phyloP scores from a whole-genome alignment of 352 stramenopile species.

The Phytopythium kandeliae region DNA sequence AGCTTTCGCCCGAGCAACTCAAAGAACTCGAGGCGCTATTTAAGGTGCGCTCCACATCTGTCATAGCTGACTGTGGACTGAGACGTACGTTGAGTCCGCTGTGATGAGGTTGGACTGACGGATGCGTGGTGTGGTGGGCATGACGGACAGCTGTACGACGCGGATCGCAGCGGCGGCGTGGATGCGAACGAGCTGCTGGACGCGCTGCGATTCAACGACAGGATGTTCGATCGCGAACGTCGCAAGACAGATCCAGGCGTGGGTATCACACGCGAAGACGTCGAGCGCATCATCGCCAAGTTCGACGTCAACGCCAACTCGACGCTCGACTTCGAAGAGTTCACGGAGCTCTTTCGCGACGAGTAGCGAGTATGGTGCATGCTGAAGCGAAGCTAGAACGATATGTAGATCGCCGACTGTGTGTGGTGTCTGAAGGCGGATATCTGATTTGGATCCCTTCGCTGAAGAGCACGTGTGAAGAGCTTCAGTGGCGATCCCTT shows the following conservation, averaged over 20 bases:
- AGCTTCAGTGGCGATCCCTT: no score
- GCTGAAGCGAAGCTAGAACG: no score
- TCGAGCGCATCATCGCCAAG: conserved; percentile 63
- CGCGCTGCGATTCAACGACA: conserved; percentile 62
- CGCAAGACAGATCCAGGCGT: not conserved
- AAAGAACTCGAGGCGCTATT: conserved; percentile 64
- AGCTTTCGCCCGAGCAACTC: conserved; percentile 47
- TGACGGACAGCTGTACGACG: conserved; percentile 45
- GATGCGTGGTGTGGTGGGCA: not conserved
- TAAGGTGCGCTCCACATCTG: conserved; percentile 13
- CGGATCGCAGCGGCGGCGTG: conserved; percentile 60
- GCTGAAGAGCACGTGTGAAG: no score
- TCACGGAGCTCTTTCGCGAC: conserved; percentile 77
- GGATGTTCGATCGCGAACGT: conserved; percentile 56
- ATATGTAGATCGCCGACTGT: no score
- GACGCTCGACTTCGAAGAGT: conserved; percentile 67
- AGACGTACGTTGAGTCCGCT: not conserved
- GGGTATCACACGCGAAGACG: conserved; percentile 47
- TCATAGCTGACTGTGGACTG: not conserved
- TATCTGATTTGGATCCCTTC: no score
- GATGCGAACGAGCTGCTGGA: conserved; percentile 64
- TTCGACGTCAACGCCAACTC: conserved; percentile 75
- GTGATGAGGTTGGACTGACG: not conserved
- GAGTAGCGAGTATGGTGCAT: conserved; percentile 18
- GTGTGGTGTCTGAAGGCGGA: no score